These are phyloP conservation scores for Cryptosporidium canis DNA, from an alignment of 169 alveolate genomes.

Conservation along the genomic window DNA sequence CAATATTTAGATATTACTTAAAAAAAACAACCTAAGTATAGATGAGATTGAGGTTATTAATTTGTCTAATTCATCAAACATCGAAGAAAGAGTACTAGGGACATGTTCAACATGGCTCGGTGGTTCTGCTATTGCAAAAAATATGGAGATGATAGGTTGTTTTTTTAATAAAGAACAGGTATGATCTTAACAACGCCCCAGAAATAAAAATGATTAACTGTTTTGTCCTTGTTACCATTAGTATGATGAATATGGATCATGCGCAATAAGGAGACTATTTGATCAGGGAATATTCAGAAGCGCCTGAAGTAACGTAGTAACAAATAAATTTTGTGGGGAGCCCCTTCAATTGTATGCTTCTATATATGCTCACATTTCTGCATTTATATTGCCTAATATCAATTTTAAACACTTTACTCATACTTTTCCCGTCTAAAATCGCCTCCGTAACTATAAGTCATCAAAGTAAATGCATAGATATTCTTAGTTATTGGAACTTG, in stretches of 20 bases:
- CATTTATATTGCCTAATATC: background rate
- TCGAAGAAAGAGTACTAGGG: slow-evolving; percentile 5
- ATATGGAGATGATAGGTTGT: background rate
- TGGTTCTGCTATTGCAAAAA: slow-evolving; percentile 32
- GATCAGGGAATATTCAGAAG: background rate
- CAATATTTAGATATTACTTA: background rate
- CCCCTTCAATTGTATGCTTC: background rate
- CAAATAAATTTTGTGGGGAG: background rate
- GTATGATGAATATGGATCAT: slow-evolving; percentile 66
- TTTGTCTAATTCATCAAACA: background rate
- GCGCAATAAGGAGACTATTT: slow-evolving; percentile 52
- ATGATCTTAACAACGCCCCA: background rate
- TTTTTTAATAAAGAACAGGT: slow-evolving; percentile 56
- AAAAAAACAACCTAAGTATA: background rate
- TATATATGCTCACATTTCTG: background rate
- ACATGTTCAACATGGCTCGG: slow-evolving; percentile 61
- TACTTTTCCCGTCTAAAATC: background rate
- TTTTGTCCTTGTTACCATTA: background rate
- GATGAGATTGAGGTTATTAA: background rate
- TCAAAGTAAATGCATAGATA: background rate
- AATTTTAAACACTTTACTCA: background rate
- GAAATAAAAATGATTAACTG: too few relatives aligned
- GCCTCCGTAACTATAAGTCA: background rate
- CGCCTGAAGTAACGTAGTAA: slow-evolving; percentile 10
- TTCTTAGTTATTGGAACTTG: background rate